Evolutionary conservation across 805 yeast species (phyloP), one percentile per base, ranked within the genome.

Genomic region (Candida andamanensis): DNA sequence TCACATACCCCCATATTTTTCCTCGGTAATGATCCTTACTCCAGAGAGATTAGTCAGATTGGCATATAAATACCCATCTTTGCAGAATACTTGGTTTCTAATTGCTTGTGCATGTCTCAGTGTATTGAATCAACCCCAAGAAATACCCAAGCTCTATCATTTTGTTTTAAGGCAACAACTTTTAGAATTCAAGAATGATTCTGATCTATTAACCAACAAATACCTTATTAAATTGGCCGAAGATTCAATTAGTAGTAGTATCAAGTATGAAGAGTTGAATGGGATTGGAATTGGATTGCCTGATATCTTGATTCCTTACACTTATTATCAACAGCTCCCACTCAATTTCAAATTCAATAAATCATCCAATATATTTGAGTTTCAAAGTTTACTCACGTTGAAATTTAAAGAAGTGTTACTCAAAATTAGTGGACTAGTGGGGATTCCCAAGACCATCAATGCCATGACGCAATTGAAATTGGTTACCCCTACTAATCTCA

Each of bases 361-460:
- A 19, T 35, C 55, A 11, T 55, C 56, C 21, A 69, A 65, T 28
- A 60, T 63, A 27, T 56, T 48, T 30, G 56, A 57, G 7, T 52
- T 54, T 12, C 70, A 65, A 39, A 37, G 41, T 8, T 39, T 40
- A 18, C 39, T 64, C 14, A 67, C 89, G 0, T 63, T 65, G 24
- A 74, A 80, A 43, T 62, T 82, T 32, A 65, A 95, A 38, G 97
- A 89, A 47, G 78, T 87, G 6, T 59, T 89, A 3, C 59, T 89
- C 47, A 89, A 87, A 49, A 68, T 85, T 3, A 71, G 82, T 0
- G 95, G 95, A 0, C 59, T 89, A 28, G 75, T 78, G 11, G 97
- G 97, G 0, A 64, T 87, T 10, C 97, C 97, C 1, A 80, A 79
- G 44, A 74, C 87, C 2, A 89, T 89, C 53, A 89, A 87, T 53